Base-by-base conservation (phyloP, 176 grass and related monocot species). In the Dactylis glomerata region DNA sequence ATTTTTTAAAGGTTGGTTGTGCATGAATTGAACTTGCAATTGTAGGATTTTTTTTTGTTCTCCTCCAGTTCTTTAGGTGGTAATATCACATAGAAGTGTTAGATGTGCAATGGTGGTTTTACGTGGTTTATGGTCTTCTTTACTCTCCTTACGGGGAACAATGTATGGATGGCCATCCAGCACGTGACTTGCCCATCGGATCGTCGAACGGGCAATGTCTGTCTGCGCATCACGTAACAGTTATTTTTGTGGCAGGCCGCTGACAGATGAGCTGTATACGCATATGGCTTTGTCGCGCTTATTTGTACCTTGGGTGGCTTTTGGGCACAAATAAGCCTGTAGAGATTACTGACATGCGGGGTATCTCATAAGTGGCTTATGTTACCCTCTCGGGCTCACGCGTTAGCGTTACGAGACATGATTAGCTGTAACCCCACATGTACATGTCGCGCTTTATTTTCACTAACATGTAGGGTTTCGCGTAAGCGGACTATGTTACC, bases 221-320 rank as follows among this genome's bases (percentile, higher is more conserved):
- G 34, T 2, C 1, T 5, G 1, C 0, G 10, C 33, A 2, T 0
- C 7, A 15, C 47, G 14, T 57, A 23, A 46, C 16, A 23, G 27
- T 11, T 51, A 4, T 51, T 59, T 28, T n/a, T 3, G 1, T 40
- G 32, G 1, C 5, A 16, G 33, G 15, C 51, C 34, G 12, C 65
- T 78, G 79, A 62, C 15, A 65, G 24, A 64, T 86, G 44, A 86
- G 65, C 26, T 86, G 34, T 78, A 73, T 55, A 3, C 42, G 16
- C 79, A 89, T 89, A 85, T 89, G 70, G 50, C 2, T 50, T 17
- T 89, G 58, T 82, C 78, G 42, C 3, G 20, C 7, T 78, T 45
- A 89, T 89, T 57, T 85, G 52, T 41, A 8, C 59, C 52, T 16
- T 73, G 41, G 10, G 8, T 31, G 26, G 24, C 15, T 28, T 49